These are phyloP conservation scores for Guyanaporus albipodus DNA, from an alignment of 768 basidiomycete species.

Conservation along the genomic window DNA sequence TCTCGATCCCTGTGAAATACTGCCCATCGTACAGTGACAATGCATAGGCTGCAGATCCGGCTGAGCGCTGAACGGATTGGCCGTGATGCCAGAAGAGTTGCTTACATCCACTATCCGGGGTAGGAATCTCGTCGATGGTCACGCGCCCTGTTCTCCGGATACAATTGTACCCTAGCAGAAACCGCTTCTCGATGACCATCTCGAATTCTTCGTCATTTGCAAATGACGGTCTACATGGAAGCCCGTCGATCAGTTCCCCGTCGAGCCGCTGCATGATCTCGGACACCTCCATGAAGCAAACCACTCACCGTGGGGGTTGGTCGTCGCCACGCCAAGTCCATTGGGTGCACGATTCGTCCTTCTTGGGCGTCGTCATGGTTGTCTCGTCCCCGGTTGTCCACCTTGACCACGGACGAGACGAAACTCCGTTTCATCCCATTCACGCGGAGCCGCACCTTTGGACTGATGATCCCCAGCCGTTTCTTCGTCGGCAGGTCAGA, in stretches of 20 bases:
- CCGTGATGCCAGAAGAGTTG: too few species aligned
- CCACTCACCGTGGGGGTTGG: slow-evolving; percentile 2
- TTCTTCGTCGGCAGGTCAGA: slow-evolving; percentile 9
- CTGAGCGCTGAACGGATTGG: not conserved
- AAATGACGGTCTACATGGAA: slow-evolving; percentile 3
- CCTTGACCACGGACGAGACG: slow-evolving; percentile 8
- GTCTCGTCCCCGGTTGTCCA: not conserved
- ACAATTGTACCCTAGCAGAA: slow-evolving; percentile 9
- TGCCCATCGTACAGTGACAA: slow-evolving; percentile 3
- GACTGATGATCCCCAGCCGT: slow-evolving; percentile 5
- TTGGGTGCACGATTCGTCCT: not conserved
- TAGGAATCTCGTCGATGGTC: not conserved
- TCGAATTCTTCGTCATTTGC: slow-evolving; percentile 3
- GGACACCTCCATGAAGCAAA: not conserved
- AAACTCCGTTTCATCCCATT: not conserved
- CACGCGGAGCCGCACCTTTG: slow-evolving; percentile 6
- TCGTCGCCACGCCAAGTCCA: not conserved
- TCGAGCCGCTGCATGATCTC: not conserved
- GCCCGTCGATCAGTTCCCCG: not conserved
- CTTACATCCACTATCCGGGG: not conserved
- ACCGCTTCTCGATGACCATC: slow-evolving; percentile 4
- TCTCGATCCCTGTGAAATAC: not conserved
- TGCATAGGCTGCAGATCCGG: not conserved
- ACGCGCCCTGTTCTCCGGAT: slow-evolving; percentile 8
- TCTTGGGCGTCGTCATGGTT: not conserved